Evolutionary conservation across 495 filamentous ascomycete genomes (phyloP).

Genomic region (Amniculicola lignicola): DNA sequence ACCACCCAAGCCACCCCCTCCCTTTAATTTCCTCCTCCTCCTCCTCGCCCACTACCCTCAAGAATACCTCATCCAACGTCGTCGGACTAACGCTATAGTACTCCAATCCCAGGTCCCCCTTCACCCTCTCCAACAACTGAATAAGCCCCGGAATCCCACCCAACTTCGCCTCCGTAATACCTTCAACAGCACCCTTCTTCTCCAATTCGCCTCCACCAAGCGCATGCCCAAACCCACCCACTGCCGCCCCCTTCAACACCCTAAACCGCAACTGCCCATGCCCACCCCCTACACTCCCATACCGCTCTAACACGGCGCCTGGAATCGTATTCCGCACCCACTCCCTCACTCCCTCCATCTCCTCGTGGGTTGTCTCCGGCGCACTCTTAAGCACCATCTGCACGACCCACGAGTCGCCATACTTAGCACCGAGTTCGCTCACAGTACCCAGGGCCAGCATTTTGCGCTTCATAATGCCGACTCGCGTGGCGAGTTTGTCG

Average conservation of each 20-base stretch:
- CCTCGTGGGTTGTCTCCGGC: conserved; percentile 61
- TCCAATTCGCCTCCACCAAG: conserved; percentile 8
- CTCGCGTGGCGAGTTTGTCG: conserved; percentile 65
- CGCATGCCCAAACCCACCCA: neutral
- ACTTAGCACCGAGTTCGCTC: conserved; percentile 54
- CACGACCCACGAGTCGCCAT: conserved; percentile 62
- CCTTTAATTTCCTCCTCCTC: conserved; percentile 42
- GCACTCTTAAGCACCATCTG: conserved; percentile 72
- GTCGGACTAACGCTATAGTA: conserved; percentile 80
- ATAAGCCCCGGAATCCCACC: conserved; percentile 62
- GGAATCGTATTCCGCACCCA: conserved; percentile 57
- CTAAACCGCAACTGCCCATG: conserved; percentile 81
- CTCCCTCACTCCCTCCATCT: conserved; percentile 58
- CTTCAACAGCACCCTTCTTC: conserved; percentile 17
- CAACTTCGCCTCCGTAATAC: neutral
- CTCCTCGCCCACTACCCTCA: conserved; percentile 80
- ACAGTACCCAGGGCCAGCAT: conserved; percentile 70
- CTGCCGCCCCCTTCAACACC: conserved; percentile 44
- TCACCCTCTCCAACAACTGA: conserved; percentile 64
- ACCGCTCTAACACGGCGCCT: conserved; percentile 59
- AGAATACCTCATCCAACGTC: conserved; percentile 84
- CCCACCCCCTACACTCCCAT: conserved; percentile 14
- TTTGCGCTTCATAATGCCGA: conserved; percentile 64
- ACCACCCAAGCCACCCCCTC: conserved; percentile 5
- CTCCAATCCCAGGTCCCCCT: conserved; percentile 63